Percentiles rank a stretch among this genome's conserved stretches.
Evolutionary conservation across 2,329 filamentous ascomycete species (phyloP).

Genomic region (Didymella pinodella): DNA sequence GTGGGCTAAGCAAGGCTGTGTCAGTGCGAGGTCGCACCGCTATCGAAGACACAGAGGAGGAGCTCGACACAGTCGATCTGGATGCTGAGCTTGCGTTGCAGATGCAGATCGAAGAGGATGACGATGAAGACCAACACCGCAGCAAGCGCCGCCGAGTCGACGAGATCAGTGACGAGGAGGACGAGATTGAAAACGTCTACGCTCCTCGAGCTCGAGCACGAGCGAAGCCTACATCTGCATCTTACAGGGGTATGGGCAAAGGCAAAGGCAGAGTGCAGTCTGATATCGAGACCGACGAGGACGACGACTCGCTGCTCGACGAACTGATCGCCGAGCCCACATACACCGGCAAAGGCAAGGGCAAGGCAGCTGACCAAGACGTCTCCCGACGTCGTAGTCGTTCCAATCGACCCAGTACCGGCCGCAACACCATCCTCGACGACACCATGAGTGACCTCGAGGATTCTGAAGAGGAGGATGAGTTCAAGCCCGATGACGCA

Average conservation of each 20-base stretch:
- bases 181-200: constrained; percentile 3
- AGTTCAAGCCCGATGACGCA: constrained; percentile 39
- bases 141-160: constrained; percentile 50
- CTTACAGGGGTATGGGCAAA: constrained; percentile 38
- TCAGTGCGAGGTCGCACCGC: constrained; percentile 29
- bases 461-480: constrained; percentile 37
- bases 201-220: constrained; percentile 7
- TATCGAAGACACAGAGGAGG: constrained; percentile 41
- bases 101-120: constrained; percentile 64
- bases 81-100: constrained; percentile 64
- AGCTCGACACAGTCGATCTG: constrained; percentile 47
- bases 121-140: constrained; percentile 55
- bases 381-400: constrained; percentile 27
- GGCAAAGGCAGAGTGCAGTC: constrained; percentile 31
- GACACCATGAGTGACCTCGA: constrained; percentile 33
- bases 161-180: constrained; percentile 41
- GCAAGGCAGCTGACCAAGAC: constrained; percentile 25
- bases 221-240: constrained; percentile 12
- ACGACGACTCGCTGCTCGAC: constrained; percentile 31
- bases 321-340: constrained; percentile 7
- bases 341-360: constrained; percentile 39
- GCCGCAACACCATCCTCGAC: constrained; percentile 28
- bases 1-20: constrained; percentile 30
- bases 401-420: constrained; percentile 32
- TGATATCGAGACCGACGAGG: constrained; percentile 17